Evolutionary conservation across 2,329 filamentous ascomycete species (phyloP), one percentile per base, ranked within the genome.

Genomic region (Emergomyces pasteurianus): DNA sequence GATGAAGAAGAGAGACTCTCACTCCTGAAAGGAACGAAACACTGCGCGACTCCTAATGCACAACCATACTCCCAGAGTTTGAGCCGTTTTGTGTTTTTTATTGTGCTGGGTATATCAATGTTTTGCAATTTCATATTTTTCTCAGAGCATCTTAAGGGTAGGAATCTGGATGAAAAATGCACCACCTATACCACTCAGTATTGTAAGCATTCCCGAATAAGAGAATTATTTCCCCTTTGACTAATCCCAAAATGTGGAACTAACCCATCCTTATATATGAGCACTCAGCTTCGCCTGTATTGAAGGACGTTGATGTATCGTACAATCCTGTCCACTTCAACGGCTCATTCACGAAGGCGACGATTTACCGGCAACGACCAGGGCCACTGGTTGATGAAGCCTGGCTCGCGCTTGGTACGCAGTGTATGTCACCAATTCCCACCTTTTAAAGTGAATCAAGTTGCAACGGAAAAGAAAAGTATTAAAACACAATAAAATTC

Each of bases 331-430:
- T 76, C 58, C 64, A 64, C 1, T 86, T 84, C 69, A 83, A 86
- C 63, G 83, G 83, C 0, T 80, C 79, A 0, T 81, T 86, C 23
- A 65, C 84, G 60, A 72, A 81, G 0, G 78, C 83, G 64, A 80
- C 79, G 31, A 70, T 80, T 18, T 86, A 80, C 66, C 78, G 83
- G 1, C 73, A 77, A 61, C 68, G 74, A 14, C 79, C 76, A 1
- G 74, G 79, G 0, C 77, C 80, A 0, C 79, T 82, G 58, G 81
- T 84, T 0, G 83, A 86, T 62, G 76, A 75, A 3, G 83, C 82
- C 0, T 86, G 83, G 83, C 75, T 73, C 26, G 74, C 75, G 1
- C 64, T 83, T 0, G 81, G 81, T 10, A 72, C 79, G 0, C 76
- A 81, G 18, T 83, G 80, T 83, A 63, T 63, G 78, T 65, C n/a